Evolutionary conservation across 495 filamentous ascomycete species (phyloP).

Genomic region (Daldinia concentrica): DNA sequence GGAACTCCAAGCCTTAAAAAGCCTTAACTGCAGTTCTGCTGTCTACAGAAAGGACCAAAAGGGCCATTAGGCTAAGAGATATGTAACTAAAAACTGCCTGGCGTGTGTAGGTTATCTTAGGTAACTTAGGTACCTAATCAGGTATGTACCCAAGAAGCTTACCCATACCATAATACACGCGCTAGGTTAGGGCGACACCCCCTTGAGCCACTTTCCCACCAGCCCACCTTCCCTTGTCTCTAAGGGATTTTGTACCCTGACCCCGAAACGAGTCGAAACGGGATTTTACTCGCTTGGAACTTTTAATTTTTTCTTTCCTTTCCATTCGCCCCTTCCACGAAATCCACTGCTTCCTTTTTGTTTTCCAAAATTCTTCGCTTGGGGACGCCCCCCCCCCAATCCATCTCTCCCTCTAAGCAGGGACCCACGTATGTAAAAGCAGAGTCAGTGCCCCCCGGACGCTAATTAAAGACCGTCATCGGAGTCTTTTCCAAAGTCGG

Average conservation of each 20-base stretch:
- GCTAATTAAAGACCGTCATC: constrained; percentile 46
- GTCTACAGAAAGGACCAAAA: not conserved
- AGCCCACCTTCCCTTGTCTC: constrained; percentile 17
- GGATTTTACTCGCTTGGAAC: constrained; percentile 6
- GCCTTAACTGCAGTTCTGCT: not conserved
- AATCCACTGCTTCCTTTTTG: constrained; percentile 41
- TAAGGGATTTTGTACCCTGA: constrained; percentile 39
- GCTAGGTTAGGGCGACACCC: constrained; percentile 29
- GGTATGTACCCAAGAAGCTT: not conserved
- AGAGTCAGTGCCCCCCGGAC: constrained; percentile 22
- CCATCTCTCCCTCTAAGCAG: not conserved
- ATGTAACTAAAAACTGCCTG: not conserved
- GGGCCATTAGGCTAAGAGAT: not conserved
- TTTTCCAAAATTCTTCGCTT: constrained; percentile 28
- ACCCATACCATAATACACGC: not conserved
- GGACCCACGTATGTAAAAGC: constrained; percentile 35
- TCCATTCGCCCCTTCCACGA: constrained; percentile 30
- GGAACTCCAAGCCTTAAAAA: constrained; percentile 40
- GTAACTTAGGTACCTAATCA: not conserved
- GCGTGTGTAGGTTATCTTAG: not conserved
- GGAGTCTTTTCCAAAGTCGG: constrained; percentile 42
- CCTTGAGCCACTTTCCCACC: constrained; percentile 20
- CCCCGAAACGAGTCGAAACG: constrained; percentile 40
- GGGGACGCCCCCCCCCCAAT: not conserved
- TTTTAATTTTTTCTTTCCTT: not conserved